These are phyloP conservation scores for Lactarius sp. DNA, from an alignment of 768 basidiomycete species.

Conservation along the genomic window DNA sequence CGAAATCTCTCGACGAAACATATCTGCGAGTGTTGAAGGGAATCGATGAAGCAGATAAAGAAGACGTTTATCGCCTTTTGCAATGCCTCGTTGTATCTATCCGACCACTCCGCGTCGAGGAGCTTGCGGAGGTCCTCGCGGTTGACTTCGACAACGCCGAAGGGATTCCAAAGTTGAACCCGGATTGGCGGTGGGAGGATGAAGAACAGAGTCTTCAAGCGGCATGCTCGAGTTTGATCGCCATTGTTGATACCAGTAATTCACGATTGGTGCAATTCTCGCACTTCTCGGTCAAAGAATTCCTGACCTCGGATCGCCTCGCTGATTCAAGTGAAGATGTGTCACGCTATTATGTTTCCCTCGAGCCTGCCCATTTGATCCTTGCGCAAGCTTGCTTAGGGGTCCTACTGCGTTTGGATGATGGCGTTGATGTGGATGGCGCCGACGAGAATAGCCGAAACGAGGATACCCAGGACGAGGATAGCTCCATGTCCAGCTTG, in stretches of 20 bases:
- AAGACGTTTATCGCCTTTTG: not conserved
- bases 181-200: constrained; percentile 2
- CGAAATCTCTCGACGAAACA: not conserved
- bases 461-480: too few species aligned
- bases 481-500: too few species aligned
- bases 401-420: not conserved
- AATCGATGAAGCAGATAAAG: not conserved
- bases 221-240: not conserved
- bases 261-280: not conserved
- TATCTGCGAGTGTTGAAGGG: not conserved
- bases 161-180: not conserved
- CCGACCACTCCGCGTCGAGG: not conserved
- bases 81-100: not conserved
- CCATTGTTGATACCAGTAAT: not conserved
- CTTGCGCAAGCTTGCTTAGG: not conserved
- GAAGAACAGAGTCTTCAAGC: not conserved
- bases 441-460: not conserved
- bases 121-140: not conserved
- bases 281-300: not conserved
- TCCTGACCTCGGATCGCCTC: not conserved
- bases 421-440: not conserved
- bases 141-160: not conserved
- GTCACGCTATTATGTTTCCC: not conserved
- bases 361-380: not conserved
- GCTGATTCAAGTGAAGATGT: not conserved